phyloP scores from a whole-genome alignment of 2,329 filamentous ascomycete species.

The Sporothrix curviconia region DNA sequence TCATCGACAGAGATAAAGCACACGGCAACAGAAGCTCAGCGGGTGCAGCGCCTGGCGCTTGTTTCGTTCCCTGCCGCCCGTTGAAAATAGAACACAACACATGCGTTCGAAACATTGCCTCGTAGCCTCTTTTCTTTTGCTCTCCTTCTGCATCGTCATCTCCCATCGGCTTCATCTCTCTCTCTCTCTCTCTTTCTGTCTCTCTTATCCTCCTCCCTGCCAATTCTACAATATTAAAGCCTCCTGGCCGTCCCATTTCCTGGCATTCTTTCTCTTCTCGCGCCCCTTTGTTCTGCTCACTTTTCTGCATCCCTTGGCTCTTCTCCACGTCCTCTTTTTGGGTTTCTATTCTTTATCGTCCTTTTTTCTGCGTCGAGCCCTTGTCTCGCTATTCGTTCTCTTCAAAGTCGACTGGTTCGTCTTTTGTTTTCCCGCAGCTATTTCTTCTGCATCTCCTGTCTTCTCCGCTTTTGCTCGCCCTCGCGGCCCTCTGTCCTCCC shows the following conservation, averaged over 20 bases:
- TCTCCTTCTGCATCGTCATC: background rate
- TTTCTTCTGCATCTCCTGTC: background rate
- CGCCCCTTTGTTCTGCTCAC: background rate
- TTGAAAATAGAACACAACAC: background rate
- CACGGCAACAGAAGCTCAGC: too few relatives aligned
- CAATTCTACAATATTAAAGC: conserved; percentile 6
- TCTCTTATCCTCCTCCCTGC: background rate
- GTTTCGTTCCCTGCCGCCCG: conserved; percentile 7
- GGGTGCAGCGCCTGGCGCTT: conserved; percentile 7
- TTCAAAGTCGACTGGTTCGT: conserved; percentile 4
- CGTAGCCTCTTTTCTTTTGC: background rate
- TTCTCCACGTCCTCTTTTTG: background rate
- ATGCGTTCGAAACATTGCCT: background rate
- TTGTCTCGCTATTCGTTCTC: too few relatives aligned
- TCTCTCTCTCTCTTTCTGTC: background rate
- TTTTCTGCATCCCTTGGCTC: background rate
- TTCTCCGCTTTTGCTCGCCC: background rate
- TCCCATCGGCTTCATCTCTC: background rate
- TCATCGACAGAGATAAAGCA: too few relatives aligned
- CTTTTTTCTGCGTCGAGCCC: background rate
- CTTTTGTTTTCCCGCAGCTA: background rate
- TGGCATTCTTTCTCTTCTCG: background rate
- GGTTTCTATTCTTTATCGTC: background rate
- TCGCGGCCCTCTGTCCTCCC: background rate
- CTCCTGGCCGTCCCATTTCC: conserved; percentile 3